Base-by-base conservation (phyloP, 2,329 filamentous ascomycete species). In the Aspergillus calidoustus region DNA sequence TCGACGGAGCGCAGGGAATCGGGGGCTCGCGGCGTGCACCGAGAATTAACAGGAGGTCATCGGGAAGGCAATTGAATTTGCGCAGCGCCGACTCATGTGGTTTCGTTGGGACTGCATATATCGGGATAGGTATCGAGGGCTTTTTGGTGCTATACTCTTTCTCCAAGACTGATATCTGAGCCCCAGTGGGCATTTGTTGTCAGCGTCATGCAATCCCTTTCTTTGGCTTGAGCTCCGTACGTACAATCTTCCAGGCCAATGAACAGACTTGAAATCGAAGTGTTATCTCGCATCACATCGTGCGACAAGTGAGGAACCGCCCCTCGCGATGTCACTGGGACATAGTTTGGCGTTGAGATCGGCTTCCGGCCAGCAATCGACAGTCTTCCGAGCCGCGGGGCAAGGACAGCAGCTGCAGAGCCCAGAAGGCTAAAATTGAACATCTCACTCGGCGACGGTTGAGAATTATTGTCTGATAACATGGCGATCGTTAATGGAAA, bases 181-280 rank as follows among this genome's bases (percentile, higher is more conserved):
- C 74, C 75, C 68, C 63, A 49, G 53, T 60, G 69, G 66, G 69
- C 70, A 69, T 70, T 64, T 58, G 48, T 51, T 67, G 69, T 78
- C 66, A 78, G 76, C 11, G 34, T 11, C 34, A 41, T 13, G 34
- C 34, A 11, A 15, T 58, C 13, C 59, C 51, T 34, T 52, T 30
- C 28, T 48, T 22, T 43, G 23, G n/a, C 51, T 30, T 41, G 23
- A 41, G 15, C 13, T 30, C 31, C 9, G 17, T 22, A 77, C 91
- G 78, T 83, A 97, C 95, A 98, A 77, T 99, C 95, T 82, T 99
- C 95, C 30, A 98, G 80, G 0, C 90, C 91, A 71, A 95, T 82
- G 74, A 96, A 96, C 3, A 91, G 83, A 28, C 90, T 91, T 30
- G 82, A 81, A 62, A 96, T 82, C 5, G 84, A 75, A 1, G 89